These are phyloP conservation scores for Clarireedia paspali DNA, from an alignment of 2,329 filamentous ascomycete species.

Conservation along the genomic window DNA sequence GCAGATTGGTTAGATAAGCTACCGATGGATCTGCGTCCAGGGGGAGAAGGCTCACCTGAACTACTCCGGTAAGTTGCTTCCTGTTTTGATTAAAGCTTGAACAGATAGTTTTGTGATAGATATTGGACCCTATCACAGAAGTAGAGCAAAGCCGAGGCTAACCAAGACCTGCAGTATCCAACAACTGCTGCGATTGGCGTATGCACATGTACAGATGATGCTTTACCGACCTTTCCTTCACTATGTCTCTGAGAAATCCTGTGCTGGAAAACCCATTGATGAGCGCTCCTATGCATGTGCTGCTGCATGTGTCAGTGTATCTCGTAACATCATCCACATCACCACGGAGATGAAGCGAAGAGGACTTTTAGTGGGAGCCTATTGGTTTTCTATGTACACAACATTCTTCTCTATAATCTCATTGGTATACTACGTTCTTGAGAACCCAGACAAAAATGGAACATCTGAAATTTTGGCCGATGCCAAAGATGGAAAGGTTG, in stretches of 20 bases:
- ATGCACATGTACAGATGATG: conserved; percentile 75
- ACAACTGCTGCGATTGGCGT: conserved; percentile 70
- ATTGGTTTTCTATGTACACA: conserved; percentile 82
- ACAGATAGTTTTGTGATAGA: too few species aligned
- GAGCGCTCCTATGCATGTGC: conserved; percentile 71
- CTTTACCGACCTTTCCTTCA: conserved; percentile 78
- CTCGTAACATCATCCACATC: conserved; percentile 70
- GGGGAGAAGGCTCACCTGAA: conserved; percentile 65
- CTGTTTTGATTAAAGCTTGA: too few species aligned
- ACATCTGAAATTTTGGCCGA: conserved; percentile 77
- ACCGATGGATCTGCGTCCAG: conserved; percentile 70
- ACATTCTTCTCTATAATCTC: conserved; percentile 77
- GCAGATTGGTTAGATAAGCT: conserved; percentile 58
- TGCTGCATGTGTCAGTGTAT: conserved; percentile 51
- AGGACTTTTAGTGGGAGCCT: conserved; percentile 68
- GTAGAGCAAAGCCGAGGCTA: conserved; percentile 9
- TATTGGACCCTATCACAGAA: too few species aligned
- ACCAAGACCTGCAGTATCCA: conserved; percentile 42
- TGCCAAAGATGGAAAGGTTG: conserved; percentile 75
- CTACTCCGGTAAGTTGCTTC: conserved; percentile 58
- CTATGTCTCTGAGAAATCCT: conserved; percentile 63
- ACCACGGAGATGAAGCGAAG: conserved; percentile 70
- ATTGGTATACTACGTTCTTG: conserved; percentile 70
- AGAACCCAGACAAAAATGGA: conserved; percentile 68
- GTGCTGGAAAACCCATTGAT: conserved; percentile 52